Percentiles rank a stretch among this genome's conserved stretches.
These are phyloP conservation scores for Claviceps sp. DNA, from an alignment of 2,329 filamentous ascomycete species.

Conservation along the genomic window DNA sequence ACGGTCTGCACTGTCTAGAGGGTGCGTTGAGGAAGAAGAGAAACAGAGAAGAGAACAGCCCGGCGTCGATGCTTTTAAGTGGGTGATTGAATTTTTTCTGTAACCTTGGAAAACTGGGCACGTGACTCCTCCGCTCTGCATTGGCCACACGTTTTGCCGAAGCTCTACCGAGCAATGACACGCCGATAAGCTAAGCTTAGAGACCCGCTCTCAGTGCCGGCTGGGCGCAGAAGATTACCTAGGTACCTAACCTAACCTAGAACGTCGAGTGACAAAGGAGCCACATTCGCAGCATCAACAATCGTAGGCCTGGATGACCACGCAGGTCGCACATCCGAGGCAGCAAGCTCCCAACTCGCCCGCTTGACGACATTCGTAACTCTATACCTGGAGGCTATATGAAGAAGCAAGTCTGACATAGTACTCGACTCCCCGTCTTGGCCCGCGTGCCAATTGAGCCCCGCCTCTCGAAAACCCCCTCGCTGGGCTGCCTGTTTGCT, in stretches of 20 bases:
- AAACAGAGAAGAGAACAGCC: conserved; percentile 12
- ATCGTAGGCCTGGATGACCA: not conserved
- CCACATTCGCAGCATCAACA: not conserved
- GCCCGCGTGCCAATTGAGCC: conserved; percentile 16
- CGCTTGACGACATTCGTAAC: not conserved
- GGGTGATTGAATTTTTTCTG: not conserved
- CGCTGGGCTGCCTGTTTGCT: not conserved
- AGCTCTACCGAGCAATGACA: conserved; percentile 9
- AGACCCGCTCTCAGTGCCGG: not conserved
- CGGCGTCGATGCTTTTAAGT: not conserved
- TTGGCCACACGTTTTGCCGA: not conserved
- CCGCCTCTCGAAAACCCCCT: conserved; percentile 1
- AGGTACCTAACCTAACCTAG: not conserved
- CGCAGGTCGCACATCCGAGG: conserved; percentile 1
- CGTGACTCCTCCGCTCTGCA: too few species aligned
- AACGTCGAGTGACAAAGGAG: not conserved
- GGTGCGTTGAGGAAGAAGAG: conserved; percentile 49
- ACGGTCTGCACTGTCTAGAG: conserved; percentile 80
- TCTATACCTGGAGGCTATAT: not conserved
- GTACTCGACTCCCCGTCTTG: conserved; percentile 6
- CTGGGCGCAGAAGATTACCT: not conserved
- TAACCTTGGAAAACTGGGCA: too few species aligned
- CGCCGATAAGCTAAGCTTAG: not conserved
- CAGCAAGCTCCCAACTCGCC: not conserved
- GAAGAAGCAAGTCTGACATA: not conserved